Evolutionary conservation across 306 rosid genomes (phyloP), one percentile per base, ranked within the genome.

Genomic region (Aeschynomene evenia): DNA sequence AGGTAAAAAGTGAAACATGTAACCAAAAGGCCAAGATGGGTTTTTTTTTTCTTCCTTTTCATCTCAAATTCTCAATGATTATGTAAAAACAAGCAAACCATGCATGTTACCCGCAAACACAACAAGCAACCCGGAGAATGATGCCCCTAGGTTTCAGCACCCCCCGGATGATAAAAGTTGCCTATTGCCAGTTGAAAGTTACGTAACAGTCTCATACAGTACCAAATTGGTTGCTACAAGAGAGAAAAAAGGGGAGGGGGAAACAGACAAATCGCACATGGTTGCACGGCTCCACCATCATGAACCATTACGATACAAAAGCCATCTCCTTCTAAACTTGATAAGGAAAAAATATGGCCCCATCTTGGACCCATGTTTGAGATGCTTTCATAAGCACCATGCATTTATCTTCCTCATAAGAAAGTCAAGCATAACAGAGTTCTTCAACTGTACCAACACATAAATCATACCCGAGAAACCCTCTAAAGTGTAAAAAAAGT

Each of bases 241-340:
- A 50, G 59, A 74, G 60, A 13, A 39, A 3, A 13, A n/a, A 43
- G 20, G 50, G 51, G 65, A n/a, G 53, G 64, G 63, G 58, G 23
- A 78, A 60, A 36, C 37, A 73, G 79, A 79, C 88, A 76, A 75
- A 65, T 50, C 59, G 50, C 58, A 58, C 81, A 43, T 55, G 63
- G 62, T 43, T 50, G 31, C 70, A 53, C 24, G 77, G 73, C 61
- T 71, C 84, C 80, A 81, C 82, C 50, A 73, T 10, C 62, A 40
- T 24, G 42, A 73, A 48, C 53, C 65, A 46, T 59, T 48, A 73
- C 33, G 34, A 51, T 10, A 66, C 73, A 74, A 33, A 73, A 40
- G 60, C 55, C 29, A 58, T 61, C 79, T 51, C 22, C 62, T 56
- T 68, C 50, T 68, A 6, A 63, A 70, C 70, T 56, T 15, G 23